Evolutionary conservation across 2,329 filamentous ascomycete genomes (phyloP), one percentile per base, ranked within the genome.

Genomic region (Stromatinia cepivora): DNA sequence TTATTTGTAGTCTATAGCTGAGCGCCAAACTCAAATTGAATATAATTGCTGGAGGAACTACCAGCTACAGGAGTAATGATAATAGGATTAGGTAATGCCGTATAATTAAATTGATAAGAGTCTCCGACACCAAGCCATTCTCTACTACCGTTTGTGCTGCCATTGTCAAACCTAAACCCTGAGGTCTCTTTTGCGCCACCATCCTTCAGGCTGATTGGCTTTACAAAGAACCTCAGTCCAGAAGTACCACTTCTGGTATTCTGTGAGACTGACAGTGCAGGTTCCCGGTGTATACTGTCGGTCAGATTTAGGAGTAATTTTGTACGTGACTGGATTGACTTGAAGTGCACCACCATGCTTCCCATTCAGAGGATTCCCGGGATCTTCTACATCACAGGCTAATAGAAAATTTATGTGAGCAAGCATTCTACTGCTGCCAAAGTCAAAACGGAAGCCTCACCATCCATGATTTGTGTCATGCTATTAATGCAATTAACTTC

Each of bases 381-480:
- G 2, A 34, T 31, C 20, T 22, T n/a, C 5, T 3, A 1, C 7
- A 9, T 56, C 31, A 11, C 31, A 56, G 5, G 20, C 31, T 36
- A 6, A 25, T 15, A 9, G 11, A 1, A 0, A n/a, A n/a, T n/a
- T n/a, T n/a, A 2, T 34, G 4, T 56, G 22, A 56, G 31, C 31
- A 34, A 8, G 5, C 20, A 39, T 13, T 36, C 8, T 13, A 7
- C 10, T 20, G 13, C 0, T 7, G 0, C 1, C 2, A 1, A 36
- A 36, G 20, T 7, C 8, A 10, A 54, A 7, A n/a, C 1, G 20
- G 10, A 11, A 56, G 6, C 7, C 7, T n/a, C 11, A 56, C 31
- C 6, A 36, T 36, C 20, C 31, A 56, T 36, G 3, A 56, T n/a
- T 56, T 10, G 3, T n/a, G 20, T 13, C 53, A 36, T 56, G 0